These are phyloP conservation scores for Dianthus caryophyllus DNA, from an alignment of 148 eudicot genomes.

Conservation along the genomic window DNA sequence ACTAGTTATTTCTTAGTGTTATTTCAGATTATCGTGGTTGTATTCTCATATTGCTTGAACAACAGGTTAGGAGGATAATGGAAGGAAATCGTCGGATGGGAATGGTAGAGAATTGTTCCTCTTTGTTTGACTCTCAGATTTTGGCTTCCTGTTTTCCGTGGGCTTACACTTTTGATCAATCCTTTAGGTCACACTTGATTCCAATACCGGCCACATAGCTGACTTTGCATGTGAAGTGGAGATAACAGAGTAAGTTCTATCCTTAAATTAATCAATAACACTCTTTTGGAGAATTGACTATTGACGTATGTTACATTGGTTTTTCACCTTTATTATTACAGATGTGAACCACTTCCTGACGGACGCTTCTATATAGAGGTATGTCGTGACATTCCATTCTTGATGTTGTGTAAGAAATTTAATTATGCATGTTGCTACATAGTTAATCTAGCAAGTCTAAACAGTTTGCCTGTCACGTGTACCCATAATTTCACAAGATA, in stretches of 20 bases:
- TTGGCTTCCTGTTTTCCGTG: slow-evolving; percentile 21
- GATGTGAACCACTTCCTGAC: slow-evolving; percentile 98
- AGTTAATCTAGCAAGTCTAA: background rate
- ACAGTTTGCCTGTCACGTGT: background rate
- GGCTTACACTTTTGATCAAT: slow-evolving; percentile 26
- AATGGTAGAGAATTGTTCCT: slow-evolving; percentile 60
- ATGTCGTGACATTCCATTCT: slow-evolving; percentile 4
- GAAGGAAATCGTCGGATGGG: slow-evolving; percentile 99
- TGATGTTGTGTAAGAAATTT: slow-evolving; percentile 4
- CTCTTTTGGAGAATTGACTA: background rate
- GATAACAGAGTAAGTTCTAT: slow-evolving; percentile 68
- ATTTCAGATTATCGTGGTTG: slow-evolving; percentile 33
- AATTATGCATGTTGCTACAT: slow-evolving; percentile 10
- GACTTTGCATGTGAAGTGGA: slow-evolving; percentile 98
- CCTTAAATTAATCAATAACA: slow-evolving; percentile 8
- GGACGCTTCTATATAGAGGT: slow-evolving; percentile 98
- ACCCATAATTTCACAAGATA: background rate
- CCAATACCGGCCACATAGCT: slow-evolving; percentile 67
- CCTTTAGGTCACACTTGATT: slow-evolving; percentile 67
- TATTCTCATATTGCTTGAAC: slow-evolving; percentile 32
- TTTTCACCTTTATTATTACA: slow-evolving; percentile 27
- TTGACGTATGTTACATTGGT: slow-evolving; percentile 5
- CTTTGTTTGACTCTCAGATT: slow-evolving; percentile 22
- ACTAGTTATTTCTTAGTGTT: slow-evolving; percentile 27
- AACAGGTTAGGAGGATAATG: slow-evolving; percentile 98